Percentiles rank a stretch among this genome's conserved stretches.
phyloP scores from a whole-genome alignment of 139 green algal species.

The Ulvella scutata region DNA sequence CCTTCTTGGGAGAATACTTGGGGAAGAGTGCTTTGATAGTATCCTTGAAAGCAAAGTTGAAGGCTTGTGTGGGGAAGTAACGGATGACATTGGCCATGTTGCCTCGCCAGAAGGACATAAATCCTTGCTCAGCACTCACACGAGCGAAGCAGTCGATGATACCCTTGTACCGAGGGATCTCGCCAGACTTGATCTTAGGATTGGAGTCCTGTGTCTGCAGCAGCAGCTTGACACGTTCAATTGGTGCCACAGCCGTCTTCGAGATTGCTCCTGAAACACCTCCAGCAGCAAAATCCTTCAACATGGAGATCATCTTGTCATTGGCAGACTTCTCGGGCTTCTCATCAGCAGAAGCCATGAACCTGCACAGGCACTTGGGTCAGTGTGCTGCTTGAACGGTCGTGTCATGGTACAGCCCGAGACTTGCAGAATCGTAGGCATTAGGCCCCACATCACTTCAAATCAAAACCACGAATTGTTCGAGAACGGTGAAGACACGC shows the following conservation, averaged over 20 bases:
- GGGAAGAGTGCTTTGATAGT: conserved; percentile 97
- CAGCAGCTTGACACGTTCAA: conserved; percentile 96
- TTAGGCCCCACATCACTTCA: too few relatives aligned
- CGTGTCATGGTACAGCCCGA: too few relatives aligned
- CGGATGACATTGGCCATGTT: conserved; percentile 95
- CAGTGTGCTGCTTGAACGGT: too few relatives aligned
- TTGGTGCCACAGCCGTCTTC: conserved; percentile 87
- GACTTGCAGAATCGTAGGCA: too few relatives aligned
- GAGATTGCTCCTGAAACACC: conserved; percentile 70
- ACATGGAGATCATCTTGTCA: neutral
- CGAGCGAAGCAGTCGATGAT: conserved; percentile 92
- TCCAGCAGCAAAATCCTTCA: conserved; percentile 50
- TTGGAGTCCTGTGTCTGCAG: conserved; percentile 77
- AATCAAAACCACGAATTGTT: too few relatives aligned
- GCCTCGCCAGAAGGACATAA: conserved; percentile 89
- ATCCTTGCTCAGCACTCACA: conserved; percentile 70
- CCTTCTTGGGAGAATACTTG: conserved; percentile 76
- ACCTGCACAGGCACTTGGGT: neutral
- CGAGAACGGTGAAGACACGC: too few relatives aligned
- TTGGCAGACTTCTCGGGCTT: neutral
- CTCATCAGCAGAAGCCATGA: neutral
- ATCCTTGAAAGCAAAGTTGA: conserved; percentile 99
- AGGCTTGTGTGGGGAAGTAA: conserved; percentile 84
- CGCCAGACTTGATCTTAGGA: conserved; percentile 58
- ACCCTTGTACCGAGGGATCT: conserved; percentile 73